Evolutionary conservation across 192 early-diverging fungal genomes (phyloP), one percentile per base, ranked within the genome.

Genomic region (Backusella tuberculispora): DNA sequence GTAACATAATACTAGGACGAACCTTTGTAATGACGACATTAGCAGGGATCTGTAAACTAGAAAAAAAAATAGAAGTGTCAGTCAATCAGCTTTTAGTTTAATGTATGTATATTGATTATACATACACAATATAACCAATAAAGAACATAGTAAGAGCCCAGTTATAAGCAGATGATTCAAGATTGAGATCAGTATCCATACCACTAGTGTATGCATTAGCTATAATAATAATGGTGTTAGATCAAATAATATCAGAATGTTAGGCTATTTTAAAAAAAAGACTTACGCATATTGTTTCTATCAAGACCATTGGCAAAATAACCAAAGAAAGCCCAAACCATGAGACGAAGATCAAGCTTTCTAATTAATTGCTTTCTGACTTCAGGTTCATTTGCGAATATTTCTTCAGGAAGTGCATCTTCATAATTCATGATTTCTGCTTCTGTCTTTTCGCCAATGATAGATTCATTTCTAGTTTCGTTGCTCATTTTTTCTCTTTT

Each of bases 101-200:
- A 12, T 24, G 4, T 60, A 60, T 13, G 21, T 60, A 3, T 2
- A 12, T 5, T 10, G 26, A 60, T 10, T 13, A 43, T 29, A 68
- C 71, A 37, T 45, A 43, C 53, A 74, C 53, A 44, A 76, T 78
- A 74, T 84, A 86, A 73, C 87, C 89, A 69, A 92, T 75, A 71
- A 91, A 93, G 77, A 91, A 92, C 69, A 88, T 84, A 34, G 89
- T 85, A 12, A 93, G 43, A 66, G 86, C 78, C 86, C 87, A 87
- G 65, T 90, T 90, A 78, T 87, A 91, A 70, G 85, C 64, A 42
- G 44, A 63, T 24, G 71, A 37, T 19, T 47, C 76, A 17, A 88
- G 73, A 17, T 48, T 67, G 9, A 90, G 75, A 38, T 89, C 85
- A 73, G 64, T 71, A 63, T 71, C 66, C 66, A 82, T 72, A 40